Evolutionary conservation across 805 yeast species (phyloP).

Genomic region (Isabelozyma heimii): DNA sequence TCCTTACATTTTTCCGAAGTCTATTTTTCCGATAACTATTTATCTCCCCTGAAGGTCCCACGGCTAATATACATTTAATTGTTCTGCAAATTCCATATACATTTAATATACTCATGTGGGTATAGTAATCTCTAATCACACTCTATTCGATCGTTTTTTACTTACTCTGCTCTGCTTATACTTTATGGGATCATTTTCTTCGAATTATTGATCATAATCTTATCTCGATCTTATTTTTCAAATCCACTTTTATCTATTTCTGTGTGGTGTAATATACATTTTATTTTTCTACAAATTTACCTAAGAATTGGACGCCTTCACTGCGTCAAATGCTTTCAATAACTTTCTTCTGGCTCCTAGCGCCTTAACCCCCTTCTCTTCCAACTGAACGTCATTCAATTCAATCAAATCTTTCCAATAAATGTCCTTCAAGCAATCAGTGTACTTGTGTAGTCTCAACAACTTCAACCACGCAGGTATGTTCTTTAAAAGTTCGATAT

Average conservation of each 20-base stretch:
- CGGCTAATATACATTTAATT: too few relatives aligned
- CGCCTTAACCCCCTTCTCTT: conserved; percentile 82
- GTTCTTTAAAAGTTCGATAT: conserved; percentile 56
- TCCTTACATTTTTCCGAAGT: too few relatives aligned
- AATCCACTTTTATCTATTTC: not conserved
- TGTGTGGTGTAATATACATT: not conserved
- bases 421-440: conserved; percentile 72
- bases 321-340: conserved; percentile 85
- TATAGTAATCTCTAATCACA: too few relatives aligned
- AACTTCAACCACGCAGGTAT: conserved; percentile 92
- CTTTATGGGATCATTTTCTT: too few relatives aligned
- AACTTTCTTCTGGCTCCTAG: conserved; percentile 94
- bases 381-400: conserved; percentile 66
- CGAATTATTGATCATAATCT: not conserved
- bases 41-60: too few relatives aligned
- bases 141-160: too few relatives aligned
- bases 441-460: conserved; percentile 88
- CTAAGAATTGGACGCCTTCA: conserved; percentile 31
- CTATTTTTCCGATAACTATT: too few relatives aligned
- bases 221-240: not conserved
- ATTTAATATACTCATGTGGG: too few relatives aligned
- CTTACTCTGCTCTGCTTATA: too few relatives aligned
- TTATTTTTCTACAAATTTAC: not conserved
- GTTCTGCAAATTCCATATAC: too few relatives aligned
- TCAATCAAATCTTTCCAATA: conserved; percentile 79